Evolutionary conservation across 352 stramenopile genomes (phyloP).

Genomic region (Globisporangium mamillatum): DNA sequence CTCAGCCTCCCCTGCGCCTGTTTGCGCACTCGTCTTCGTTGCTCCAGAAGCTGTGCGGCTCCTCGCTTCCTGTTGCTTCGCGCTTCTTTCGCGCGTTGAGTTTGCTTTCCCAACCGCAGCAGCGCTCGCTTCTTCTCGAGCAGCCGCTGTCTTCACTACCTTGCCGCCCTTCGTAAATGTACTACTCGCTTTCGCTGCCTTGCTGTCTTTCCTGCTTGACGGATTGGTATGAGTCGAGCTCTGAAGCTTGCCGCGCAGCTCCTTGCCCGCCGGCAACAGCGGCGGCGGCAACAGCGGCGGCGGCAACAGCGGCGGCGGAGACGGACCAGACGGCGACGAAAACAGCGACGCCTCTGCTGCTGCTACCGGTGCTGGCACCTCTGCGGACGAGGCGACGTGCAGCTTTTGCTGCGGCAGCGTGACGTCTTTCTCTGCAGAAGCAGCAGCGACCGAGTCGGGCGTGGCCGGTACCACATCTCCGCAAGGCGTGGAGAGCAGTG

Average conservation of each 20-base stretch:
- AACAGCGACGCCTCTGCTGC: background rate
- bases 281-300: slow-evolving; percentile 10
- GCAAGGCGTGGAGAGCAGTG: background rate
- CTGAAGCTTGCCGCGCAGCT: slow-evolving; percentile 27
- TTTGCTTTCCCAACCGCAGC: background rate
- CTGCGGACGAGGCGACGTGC: background rate
- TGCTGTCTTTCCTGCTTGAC: background rate
- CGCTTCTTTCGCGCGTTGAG: background rate
- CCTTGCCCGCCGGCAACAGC: slow-evolving; percentile 20
- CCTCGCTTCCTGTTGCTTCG: background rate
- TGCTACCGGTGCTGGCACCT: background rate
- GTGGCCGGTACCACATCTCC: background rate
- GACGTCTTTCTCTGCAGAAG: background rate
- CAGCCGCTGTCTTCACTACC: background rate
- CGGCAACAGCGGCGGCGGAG: slow-evolving; percentile 4
- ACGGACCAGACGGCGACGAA: slow-evolving; percentile 15
- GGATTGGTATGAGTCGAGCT: slow-evolving; percentile 1
- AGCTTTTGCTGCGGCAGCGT: slow-evolving; percentile 12
- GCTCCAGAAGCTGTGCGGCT: background rate
- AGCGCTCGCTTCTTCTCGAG: background rate
- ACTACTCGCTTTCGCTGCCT: background rate
- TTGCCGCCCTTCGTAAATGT: background rate
- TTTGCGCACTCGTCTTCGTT: background rate
- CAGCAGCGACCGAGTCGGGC: background rate
- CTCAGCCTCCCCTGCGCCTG: background rate